Conservation (phyloP, 1,284 basidiomycete species). For the Fistulina hepatica region DNA sequence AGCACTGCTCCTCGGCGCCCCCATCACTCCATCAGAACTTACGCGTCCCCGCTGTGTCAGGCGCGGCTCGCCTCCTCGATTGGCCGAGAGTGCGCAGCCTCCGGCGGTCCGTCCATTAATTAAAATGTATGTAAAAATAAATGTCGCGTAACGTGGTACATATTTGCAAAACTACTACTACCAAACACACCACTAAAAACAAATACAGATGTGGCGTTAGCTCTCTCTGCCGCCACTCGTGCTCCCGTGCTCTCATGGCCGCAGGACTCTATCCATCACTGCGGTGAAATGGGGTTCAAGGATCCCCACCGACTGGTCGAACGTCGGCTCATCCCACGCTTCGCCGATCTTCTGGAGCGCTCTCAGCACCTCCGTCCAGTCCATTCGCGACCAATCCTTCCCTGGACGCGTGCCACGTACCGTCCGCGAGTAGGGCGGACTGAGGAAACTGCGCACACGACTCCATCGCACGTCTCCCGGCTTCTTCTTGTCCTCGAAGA, state of each 20-base stretch:
- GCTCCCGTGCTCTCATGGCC: no score
- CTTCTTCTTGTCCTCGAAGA: conserved; percentile 32
- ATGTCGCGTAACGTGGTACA: not conserved
- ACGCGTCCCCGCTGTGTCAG: not conserved
- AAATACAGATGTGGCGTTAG: no score
- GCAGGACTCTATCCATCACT: no score
- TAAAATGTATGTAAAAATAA: not conserved
- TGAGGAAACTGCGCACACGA: conserved; percentile 39
- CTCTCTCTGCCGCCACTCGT: no score
- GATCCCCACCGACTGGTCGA: conserved; percentile 22
- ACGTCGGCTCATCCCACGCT: conserved; percentile 38
- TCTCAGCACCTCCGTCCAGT: conserved; percentile 46
- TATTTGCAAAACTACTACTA: no score
- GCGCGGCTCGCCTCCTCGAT: no score
- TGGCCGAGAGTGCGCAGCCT: no score
- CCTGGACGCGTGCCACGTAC: conserved; percentile 41
- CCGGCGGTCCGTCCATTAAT: no score
- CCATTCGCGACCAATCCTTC: conserved; percentile 56
- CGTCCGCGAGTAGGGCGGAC: conserved; percentile 30
- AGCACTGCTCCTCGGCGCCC: not conserved
- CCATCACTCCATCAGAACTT: not conserved
- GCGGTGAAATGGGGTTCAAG: no score
- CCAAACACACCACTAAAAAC: no score
- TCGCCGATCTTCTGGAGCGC: conserved; percentile 38
- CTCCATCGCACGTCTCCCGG: conserved; percentile 29